Conservation (phyloP, 2,329 filamentous ascomycete genomes). For the Periconia sp. region DNA sequence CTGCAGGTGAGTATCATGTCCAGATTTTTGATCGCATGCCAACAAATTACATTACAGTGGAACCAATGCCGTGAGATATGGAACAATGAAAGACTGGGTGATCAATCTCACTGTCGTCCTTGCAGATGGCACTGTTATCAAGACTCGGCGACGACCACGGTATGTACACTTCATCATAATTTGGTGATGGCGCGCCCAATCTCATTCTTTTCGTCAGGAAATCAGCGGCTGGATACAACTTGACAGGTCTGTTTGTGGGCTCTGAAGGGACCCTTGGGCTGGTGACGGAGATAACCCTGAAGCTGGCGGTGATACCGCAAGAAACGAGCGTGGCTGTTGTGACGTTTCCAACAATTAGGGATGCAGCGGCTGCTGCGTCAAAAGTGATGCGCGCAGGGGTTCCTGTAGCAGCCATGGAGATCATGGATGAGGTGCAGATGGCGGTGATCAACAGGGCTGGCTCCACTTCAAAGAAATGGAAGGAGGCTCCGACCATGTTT, state of each 20-base stretch:
- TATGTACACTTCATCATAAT: constrained; percentile 15
- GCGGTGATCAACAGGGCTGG: constrained; percentile 75
- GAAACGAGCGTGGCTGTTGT: constrained; percentile 78
- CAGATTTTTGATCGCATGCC: constrained; percentile 30
- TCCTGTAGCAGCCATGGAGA: constrained; percentile 76
- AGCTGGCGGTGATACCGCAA: constrained; percentile 74
- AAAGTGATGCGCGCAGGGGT: constrained; percentile 75
- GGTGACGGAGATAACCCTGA: constrained; percentile 81
- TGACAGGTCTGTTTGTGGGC: constrained; percentile 77
- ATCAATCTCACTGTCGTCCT: constrained; percentile 80
- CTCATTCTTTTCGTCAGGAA: constrained; percentile 52
- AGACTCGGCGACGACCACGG: constrained; percentile 74
- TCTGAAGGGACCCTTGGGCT: constrained; percentile 80
- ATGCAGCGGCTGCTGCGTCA: constrained; percentile 73
- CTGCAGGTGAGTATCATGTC: constrained; percentile 40
- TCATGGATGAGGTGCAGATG: constrained; percentile 91
- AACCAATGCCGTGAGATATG: constrained; percentile 78
- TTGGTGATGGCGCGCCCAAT: background rate
- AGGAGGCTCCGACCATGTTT: constrained; percentile 75
- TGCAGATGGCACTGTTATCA: constrained; percentile 76
- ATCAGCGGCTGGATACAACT: constrained; percentile 79
- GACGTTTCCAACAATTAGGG: constrained; percentile 74
- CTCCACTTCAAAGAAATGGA: constrained; percentile 71
- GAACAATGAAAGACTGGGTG: constrained; percentile 88
- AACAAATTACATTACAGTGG: constrained; percentile 53